Percentiles rank a stretch among this genome's conserved stretches.
These are phyloP conservation scores for Aspergillus sojae DNA, from an alignment of 2,329 filamentous ascomycete species.

Conservation along the genomic window DNA sequence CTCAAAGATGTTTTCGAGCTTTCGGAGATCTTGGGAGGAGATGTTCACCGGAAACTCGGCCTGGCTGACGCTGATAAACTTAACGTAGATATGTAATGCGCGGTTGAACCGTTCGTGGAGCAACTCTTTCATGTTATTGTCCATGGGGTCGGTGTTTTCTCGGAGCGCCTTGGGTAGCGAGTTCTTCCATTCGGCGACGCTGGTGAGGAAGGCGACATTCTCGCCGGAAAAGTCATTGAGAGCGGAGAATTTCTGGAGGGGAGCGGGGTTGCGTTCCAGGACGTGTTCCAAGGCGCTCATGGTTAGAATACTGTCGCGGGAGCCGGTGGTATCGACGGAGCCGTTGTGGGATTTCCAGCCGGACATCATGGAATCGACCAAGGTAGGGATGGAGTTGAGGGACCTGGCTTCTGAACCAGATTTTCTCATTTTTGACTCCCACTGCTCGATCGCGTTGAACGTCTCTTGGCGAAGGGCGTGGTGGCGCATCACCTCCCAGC, in stretches of 20 bases:
- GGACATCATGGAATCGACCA: slow-evolving; percentile 32
- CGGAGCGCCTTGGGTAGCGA: slow-evolving; percentile 26
- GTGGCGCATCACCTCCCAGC: slow-evolving; percentile 56
- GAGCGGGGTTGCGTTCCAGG: slow-evolving; percentile 59
- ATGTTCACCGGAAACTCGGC: slow-evolving; percentile 71
- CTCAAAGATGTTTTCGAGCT: slow-evolving; percentile 61
- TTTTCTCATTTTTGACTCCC: slow-evolving; percentile 39
- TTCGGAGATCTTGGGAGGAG: slow-evolving; percentile 58
- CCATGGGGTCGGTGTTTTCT: slow-evolving; percentile 19
- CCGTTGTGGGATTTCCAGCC: slow-evolving; percentile 34
- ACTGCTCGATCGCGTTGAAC: slow-evolving; percentile 40
- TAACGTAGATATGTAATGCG: slow-evolving; percentile 63
- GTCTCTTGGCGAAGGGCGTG: slow-evolving; percentile 37
- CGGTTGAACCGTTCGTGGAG: slow-evolving; percentile 58
- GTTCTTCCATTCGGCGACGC: slow-evolving; percentile 60
- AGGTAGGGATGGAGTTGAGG: slow-evolving; percentile 30
- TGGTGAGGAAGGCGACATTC: slow-evolving; percentile 68
- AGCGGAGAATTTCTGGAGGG: slow-evolving; percentile 66
- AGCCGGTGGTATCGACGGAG: slow-evolving; percentile 41
- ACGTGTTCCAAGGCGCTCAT: slow-evolving; percentile 66
- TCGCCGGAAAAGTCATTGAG: slow-evolving; percentile 70
- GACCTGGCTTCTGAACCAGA: slow-evolving; percentile 28
- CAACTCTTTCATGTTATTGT: slow-evolving; percentile 31
- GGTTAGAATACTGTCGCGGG: slow-evolving; percentile 55
- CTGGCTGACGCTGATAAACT: slow-evolving; percentile 62